Conservation (phyloP, 2,329 filamentous ascomycete genomes). For the Ophiobolus disseminans region DNA sequence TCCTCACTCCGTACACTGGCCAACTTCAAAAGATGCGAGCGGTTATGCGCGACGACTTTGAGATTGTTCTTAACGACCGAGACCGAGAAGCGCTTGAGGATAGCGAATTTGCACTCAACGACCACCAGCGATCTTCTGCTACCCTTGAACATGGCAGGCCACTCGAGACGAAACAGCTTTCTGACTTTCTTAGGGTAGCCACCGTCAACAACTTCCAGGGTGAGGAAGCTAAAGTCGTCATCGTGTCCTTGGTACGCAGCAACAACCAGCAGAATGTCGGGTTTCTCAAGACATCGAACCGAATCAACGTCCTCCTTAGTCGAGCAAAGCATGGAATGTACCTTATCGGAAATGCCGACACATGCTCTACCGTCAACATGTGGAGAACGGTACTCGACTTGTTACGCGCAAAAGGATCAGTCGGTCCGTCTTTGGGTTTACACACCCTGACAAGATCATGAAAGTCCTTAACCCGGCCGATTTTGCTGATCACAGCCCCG, state of each 20-base stretch:
- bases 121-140: background rate
- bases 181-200: slow-evolving; percentile 53
- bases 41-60: slow-evolving; percentile 58
- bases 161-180: slow-evolving; percentile 31
- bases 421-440: slow-evolving; percentile 29
- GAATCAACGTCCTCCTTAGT: slow-evolving; percentile 73
- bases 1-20: slow-evolving; percentile 71
- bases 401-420: slow-evolving; percentile 44
- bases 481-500: slow-evolving; percentile 34
- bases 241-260: slow-evolving; percentile 75
- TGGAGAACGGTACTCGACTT: slow-evolving; percentile 67
- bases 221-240: slow-evolving; percentile 74
- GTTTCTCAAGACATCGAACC: slow-evolving; percentile 70
- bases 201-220: slow-evolving; percentile 81
- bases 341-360: slow-evolving; percentile 71
- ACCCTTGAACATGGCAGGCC: slow-evolving; percentile 14
- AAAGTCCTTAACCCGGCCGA: slow-evolving; percentile 37
- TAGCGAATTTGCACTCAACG: slow-evolving; percentile 25
- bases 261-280: slow-evolving; percentile 66
- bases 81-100: slow-evolving; percentile 62
- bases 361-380: slow-evolving; percentile 65
- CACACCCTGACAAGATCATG: slow-evolving; percentile 32
- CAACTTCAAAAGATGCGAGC: slow-evolving; percentile 62
- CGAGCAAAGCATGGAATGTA: slow-evolving; percentile 75
- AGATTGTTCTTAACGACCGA: slow-evolving; percentile 69